Evolutionary conservation across 345 rosid genomes (phyloP).

Genomic region (Eucalyptus guilfoylei): DNA sequence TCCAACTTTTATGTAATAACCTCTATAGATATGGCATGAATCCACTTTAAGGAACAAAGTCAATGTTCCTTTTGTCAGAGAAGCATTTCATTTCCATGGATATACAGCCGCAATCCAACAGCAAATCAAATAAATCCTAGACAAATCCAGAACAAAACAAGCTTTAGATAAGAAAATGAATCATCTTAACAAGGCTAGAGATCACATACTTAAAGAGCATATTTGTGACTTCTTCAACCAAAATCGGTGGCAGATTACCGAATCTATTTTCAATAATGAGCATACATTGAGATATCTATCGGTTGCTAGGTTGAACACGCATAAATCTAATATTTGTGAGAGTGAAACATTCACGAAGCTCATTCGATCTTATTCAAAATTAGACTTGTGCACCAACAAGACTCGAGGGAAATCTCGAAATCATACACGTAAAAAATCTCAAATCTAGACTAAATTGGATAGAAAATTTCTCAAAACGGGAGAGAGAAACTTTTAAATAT

Average conservation of each 20-base stretch:
- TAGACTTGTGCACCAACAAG: neutral
- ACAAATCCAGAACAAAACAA: neutral
- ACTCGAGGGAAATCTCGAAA: no score
- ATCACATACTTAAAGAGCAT: neutral
- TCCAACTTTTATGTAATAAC: neutral
- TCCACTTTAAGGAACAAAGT: neutral
- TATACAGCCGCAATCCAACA: neutral
- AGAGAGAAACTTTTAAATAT: no score
- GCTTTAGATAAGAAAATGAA: neutral
- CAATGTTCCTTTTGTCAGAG: neutral
- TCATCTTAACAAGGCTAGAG: neutral
- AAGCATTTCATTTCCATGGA: neutral
- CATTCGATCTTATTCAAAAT: neutral
- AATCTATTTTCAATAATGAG: neutral
- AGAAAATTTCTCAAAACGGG: accelerated
- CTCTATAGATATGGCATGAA: neutral
- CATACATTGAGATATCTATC: no score
- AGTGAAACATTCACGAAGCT: neutral
- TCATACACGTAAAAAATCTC: neutral
- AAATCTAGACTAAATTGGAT: neutral
- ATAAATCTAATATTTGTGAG: neutral
- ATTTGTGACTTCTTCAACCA: neutral
- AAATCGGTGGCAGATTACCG: neutral
- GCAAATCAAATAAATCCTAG: neutral
- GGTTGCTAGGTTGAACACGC: neutral